phyloP scores from a whole-genome alignment of 176 grass and related monocot species.

The Saccharum spontaneum region DNA sequence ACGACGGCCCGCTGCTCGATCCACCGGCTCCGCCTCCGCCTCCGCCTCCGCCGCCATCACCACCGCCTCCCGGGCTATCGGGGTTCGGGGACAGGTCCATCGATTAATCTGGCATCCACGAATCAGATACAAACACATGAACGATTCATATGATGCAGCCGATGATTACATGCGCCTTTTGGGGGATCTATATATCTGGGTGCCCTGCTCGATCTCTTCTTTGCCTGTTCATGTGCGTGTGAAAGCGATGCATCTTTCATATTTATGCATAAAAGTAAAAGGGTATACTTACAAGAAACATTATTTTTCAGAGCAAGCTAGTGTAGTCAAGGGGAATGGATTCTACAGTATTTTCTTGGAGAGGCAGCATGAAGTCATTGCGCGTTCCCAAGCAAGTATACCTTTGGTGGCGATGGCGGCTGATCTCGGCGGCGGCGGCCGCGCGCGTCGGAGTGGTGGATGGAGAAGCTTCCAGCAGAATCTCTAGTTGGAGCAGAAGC shows the following conservation, averaged over 20 bases:
- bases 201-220: conserved; percentile 1
- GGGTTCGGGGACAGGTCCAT: conserved; percentile 50
- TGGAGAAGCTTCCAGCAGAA: conserved; percentile 8
- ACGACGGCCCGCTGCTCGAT: conserved; percentile 19
- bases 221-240: background rate
- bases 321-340: background rate
- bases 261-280: background rate
- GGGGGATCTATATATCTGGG: conserved; percentile 8
- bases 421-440: conserved; percentile 9
- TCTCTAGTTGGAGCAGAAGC: conserved; percentile 1
- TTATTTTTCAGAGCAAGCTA: background rate
- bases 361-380: conserved; percentile 17
- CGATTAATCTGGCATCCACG: conserved; percentile 28
- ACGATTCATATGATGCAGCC: conserved; percentile 3
- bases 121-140: background rate
- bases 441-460: background rate
- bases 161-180: conserved; percentile 35
- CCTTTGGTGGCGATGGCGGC: conserved; percentile 11
- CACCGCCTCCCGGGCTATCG: conserved; percentile 39
- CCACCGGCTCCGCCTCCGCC: conserved; percentile 15
- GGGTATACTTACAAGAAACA: conserved; percentile 11
- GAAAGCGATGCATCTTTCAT: conserved; percentile 25
- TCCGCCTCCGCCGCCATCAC: background rate
- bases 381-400: background rate
- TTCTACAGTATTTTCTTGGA: conserved; percentile 13